Evolutionary conservation across 768 basidiomycete species (phyloP), one percentile per base, ranked within the genome.

Genomic region (Boletellus emodensis): DNA sequence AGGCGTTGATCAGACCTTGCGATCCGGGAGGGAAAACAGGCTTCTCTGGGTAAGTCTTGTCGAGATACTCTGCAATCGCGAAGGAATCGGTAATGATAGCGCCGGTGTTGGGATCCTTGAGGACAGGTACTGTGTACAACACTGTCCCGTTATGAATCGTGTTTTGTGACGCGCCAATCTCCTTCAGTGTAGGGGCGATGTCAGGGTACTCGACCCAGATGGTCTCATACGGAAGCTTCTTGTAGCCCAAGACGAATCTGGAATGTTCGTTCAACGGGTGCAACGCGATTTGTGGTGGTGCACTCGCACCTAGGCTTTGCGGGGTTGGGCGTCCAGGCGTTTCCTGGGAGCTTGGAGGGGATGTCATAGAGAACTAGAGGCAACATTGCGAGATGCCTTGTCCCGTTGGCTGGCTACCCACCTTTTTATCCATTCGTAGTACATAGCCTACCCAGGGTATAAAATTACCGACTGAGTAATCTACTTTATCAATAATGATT

Each of bases 361-460:
- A 69, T 65, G 18, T 75, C 74, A 26, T 71, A 73, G 48, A 75
- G 60, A 46, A 61, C 54, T 20, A 73, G 65, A 0, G 65, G 57
- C 17, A 56, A 43, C 65, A 66, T 66, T 3, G 24, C 35, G 33
- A 14, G 20, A 11, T 36, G 15, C 49, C 48, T 40, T 18, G n/a
- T 30, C 6, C 22, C 7, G 14, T 47, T 6, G 6, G 20, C 22
- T 13, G 33, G 2, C 15, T 6, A 9, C 12, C n/a, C 18, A 7
- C 18, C 26, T 42, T 48, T 46, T 53, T 60, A 52, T 49, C 24
- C 18, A 11, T 17, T 20, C 11, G 18, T 17, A 20, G n/a, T 12
- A 17, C 17, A 17, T 9, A 11, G 8, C 20, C 11, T 28, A 5
- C 6, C 20, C 17, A 24, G 14, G 44, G 44, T 1, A 46, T 40